These are phyloP conservation scores for Ascochyta rabiei DNA, from an alignment of 2,329 filamentous ascomycete genomes.

Conservation along the genomic window DNA sequence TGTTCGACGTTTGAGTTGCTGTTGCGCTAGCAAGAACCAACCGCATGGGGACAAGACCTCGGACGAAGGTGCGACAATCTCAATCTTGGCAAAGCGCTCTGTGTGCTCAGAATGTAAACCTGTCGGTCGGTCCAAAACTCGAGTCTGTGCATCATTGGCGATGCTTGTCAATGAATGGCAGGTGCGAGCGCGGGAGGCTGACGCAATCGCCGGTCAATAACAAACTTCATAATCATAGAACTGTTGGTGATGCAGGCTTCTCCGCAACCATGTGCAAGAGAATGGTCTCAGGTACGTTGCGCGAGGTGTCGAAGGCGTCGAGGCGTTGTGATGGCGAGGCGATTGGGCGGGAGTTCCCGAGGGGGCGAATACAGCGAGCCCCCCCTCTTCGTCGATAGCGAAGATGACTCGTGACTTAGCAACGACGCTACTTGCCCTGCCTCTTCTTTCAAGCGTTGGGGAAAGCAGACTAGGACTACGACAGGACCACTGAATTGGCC, in stretches of 20 bases:
- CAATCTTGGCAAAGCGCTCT: conserved; percentile 13
- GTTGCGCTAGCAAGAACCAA: conserved; percentile 25
- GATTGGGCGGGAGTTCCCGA: background rate
- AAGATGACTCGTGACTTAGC: conserved; percentile 5
- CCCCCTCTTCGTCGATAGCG: background rate
- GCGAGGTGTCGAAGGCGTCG: conserved; percentile 1
- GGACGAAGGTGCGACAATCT: conserved; percentile 40
- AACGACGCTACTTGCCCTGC: background rate
- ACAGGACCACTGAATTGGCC: background rate
- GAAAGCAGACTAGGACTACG: no score
- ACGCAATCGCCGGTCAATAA: conserved; percentile 21
- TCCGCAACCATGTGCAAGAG: conserved; percentile 13
- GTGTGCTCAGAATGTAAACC: conserved; percentile 24
- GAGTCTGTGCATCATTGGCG: conserved; percentile 12
- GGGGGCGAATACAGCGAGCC: background rate
- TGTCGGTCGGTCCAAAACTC: conserved; percentile 12
- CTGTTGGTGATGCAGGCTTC: conserved; percentile 15
- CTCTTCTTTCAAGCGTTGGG: background rate
- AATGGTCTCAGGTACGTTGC: conserved; percentile 11
- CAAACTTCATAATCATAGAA: conserved; percentile 13
- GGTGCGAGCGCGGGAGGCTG: conserved; percentile 22
- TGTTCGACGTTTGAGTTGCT: conserved; percentile 26
- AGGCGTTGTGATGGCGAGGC: background rate
- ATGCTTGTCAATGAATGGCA: conserved; percentile 26
- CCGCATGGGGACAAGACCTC: conserved; percentile 23